These are phyloP conservation scores for Ceratobasidium sp. DNA, from an alignment of 1,284 basidiomycete species.

Conservation along the genomic window DNA sequence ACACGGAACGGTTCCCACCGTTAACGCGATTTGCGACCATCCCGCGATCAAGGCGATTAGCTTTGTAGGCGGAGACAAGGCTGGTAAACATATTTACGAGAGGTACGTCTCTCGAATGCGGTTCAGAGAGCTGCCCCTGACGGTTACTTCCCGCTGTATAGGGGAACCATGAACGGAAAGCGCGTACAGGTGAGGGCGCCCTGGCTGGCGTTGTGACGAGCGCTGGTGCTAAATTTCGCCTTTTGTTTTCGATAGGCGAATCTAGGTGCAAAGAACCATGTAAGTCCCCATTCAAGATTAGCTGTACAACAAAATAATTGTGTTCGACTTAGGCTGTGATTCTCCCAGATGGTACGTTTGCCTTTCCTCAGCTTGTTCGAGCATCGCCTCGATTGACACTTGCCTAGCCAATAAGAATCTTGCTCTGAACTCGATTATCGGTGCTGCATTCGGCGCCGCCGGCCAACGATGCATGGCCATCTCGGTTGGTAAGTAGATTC, in stretches of 20 bases:
- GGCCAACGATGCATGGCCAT: conserved; percentile 97
- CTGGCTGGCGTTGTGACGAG: conserved; percentile 5
- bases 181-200: conserved; percentile 69
- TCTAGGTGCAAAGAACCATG: conserved; percentile 97
- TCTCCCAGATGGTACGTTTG: conserved; percentile 84
- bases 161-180: conserved; percentile 86
- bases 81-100: conserved; percentile 93
- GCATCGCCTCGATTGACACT: not conserved
- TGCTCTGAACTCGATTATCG: conserved; percentile 90
- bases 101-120: conserved; percentile 63
- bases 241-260: conserved; percentile 65
- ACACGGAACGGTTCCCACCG: conserved; percentile 87
- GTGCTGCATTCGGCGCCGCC: conserved; percentile 96
- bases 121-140: not conserved
- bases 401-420: conserved; percentile 89
- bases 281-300: not conserved
- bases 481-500: conserved; percentile 70
- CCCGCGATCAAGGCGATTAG: conserved; percentile 92
- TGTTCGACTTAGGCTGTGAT: conserved; percentile 60
- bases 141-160: conserved; percentile 49
- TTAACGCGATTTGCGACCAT: conserved; percentile 94
- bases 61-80: conserved; percentile 95
- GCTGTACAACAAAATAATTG: not conserved
- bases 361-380: not conserved
- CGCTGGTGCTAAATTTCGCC: not conserved